Percentiles rank a stretch among this genome's conserved stretches.
Conservation (phyloP, 2,329 filamentous ascomycete species). For the Colletotrichum tamarilloi region DNA sequence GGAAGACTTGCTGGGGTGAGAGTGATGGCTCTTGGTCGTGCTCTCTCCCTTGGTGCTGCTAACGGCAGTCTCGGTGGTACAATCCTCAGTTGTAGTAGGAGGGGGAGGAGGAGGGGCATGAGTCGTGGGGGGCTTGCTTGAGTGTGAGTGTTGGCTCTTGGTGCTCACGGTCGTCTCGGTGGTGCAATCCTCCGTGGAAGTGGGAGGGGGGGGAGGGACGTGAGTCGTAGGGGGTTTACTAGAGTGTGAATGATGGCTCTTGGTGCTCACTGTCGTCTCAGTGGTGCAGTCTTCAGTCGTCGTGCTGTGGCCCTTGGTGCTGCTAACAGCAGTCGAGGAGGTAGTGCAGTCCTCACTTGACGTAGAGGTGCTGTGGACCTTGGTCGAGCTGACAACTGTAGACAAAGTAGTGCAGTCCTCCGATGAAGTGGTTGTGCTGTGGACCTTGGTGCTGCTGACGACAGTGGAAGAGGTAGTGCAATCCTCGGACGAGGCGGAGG, state of each 20-base stretch:
- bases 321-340: background rate
- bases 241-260: background rate
- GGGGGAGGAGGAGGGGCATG: background rate
- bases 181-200: background rate
- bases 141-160: background rate
- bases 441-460: conserved; percentile 1
- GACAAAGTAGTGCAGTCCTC: conserved; percentile 1
- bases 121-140: background rate
- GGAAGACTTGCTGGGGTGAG: background rate
- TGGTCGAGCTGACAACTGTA: background rate
- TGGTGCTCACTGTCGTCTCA: background rate
- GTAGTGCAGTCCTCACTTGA: background rate
- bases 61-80: background rate
- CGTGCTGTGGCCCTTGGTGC: background rate
- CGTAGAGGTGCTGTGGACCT: background rate
- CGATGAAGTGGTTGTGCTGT: background rate
- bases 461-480: background rate
- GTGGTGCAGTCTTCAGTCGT: background rate
- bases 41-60: background rate
- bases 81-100: background rate
- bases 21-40: background rate
- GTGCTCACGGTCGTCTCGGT: background rate
- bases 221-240: conserved; percentile 24
- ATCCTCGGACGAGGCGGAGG: background rate
- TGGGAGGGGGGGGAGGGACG: background rate